Evolutionary conservation across 306 rosid species (phyloP).

Genomic region (Gastrolobium bilobum): DNA sequence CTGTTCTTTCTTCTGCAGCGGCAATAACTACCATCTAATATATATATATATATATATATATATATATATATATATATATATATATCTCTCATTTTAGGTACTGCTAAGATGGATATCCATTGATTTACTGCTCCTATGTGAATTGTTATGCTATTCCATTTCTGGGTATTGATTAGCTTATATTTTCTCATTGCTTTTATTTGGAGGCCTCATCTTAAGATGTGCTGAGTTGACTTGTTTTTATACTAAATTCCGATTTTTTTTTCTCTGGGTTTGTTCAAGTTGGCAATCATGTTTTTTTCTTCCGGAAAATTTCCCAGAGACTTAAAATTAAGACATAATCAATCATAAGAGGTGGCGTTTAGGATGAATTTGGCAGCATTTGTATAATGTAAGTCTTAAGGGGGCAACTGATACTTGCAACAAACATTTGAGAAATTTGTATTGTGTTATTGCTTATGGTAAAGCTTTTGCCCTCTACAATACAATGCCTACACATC

Average conservation of each 20-base stretch:
- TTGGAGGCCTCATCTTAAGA: neutral
- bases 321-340: neutral
- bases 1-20: neutral
- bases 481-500: too few species aligned
- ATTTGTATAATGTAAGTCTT: constrained; percentile 1
- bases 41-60: too few species aligned
- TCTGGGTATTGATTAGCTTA: neutral
- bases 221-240: constrained; percentile 12
- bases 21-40: constrained; percentile 2
- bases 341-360: neutral
- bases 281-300: neutral
- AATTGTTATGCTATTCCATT: neutral
- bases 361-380: constrained; percentile 8
- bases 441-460: neutral
- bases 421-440: neutral
- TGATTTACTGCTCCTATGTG: neutral
- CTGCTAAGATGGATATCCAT: neutral
- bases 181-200: constrained; percentile 1
- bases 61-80: too few species aligned
- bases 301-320: neutral
- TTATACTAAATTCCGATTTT: neutral
- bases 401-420: neutral
- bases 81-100: constrained; percentile 32
- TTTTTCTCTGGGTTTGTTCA: constrained; percentile 7
- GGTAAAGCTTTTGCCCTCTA: too few species aligned